These are phyloP conservation scores for Pyracantha coccinea DNA, from an alignment of 331 rosid species.

Conservation along the genomic window DNA sequence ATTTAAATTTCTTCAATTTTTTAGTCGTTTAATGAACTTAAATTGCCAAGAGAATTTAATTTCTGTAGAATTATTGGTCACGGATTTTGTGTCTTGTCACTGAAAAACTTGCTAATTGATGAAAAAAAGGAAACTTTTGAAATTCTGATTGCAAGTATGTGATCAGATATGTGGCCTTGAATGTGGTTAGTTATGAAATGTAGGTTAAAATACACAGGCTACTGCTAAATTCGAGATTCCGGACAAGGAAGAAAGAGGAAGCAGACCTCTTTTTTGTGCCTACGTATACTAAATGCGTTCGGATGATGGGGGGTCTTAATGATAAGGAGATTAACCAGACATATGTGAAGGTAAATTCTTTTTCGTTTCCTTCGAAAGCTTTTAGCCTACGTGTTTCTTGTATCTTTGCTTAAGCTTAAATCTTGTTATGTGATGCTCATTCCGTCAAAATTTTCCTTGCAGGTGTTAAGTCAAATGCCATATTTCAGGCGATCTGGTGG, in stretches of 20 bases:
- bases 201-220: conserved; percentile 94
- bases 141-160: background rate
- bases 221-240: conserved; percentile 47
- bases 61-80: background rate
- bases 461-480: conserved; percentile 95
- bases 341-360: conserved; percentile 49
- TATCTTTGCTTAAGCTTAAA: too few species aligned
- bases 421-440: background rate
- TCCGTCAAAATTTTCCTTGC: background rate
- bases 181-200: background rate
- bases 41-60: background rate
- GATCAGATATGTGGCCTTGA: too few species aligned
- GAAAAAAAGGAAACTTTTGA: background rate
- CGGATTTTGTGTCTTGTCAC: too few species aligned
- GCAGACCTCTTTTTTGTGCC: conserved; percentile 95
- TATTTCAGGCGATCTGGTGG: conserved; percentile 94
- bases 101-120: background rate
- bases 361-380: background rate
- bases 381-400: background rate
- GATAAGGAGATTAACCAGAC: conserved; percentile 79
- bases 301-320: conserved; percentile 82
- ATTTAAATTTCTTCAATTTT: background rate
- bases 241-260: conserved; percentile 78
- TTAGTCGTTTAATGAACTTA: background rate
- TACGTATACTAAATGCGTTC: conserved; percentile 70